A percentile compares a stretch with the other conserved stretches of the same genome.
Conservation (phyloP, 495 filamentous ascomycete genomes). For the Tuber brumale region DNA sequence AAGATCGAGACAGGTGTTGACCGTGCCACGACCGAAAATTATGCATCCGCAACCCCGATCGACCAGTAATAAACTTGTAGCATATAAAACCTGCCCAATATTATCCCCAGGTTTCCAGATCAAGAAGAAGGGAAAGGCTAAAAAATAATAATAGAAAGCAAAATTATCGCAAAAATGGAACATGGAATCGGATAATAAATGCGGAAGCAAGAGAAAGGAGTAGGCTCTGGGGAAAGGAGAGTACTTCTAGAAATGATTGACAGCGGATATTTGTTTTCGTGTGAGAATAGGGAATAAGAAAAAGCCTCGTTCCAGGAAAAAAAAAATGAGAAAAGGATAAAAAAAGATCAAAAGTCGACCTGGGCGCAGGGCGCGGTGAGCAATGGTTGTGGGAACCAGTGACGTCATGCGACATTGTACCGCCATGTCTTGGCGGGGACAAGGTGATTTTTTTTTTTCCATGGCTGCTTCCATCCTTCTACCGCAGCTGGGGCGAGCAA, state of each 20-base stretch:
- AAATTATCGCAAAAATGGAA: neutral
- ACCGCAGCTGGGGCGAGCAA: slow-evolving; percentile 19
- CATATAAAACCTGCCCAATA: neutral
- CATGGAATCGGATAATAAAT: neutral
- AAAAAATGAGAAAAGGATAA: slow-evolving; percentile 16
- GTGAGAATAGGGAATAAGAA: neutral
- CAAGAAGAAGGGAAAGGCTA: neutral
- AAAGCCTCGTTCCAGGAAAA: neutral
- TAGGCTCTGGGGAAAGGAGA: neutral
- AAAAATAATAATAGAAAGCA: neutral
- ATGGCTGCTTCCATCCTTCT: slow-evolving; percentile 30
- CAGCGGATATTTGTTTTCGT: neutral
- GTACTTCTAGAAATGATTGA: neutral
- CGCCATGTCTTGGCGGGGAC: slow-evolving; percentile 15
- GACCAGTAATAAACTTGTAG: neutral
- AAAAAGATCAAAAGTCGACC: slow-evolving; percentile 8
- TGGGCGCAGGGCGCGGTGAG: slow-evolving; percentile 15
- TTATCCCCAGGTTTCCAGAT: neutral
- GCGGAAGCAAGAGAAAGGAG: neutral
- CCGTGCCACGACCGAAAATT: slow-evolving; percentile 4
- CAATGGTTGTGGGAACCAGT: slow-evolving; percentile 14
- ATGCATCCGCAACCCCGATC: neutral
- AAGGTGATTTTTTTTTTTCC: neutral
- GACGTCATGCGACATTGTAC: slow-evolving; percentile 23
- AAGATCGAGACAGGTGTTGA: slow-evolving; percentile 17